A percentile compares a stretch with the other conserved stretches of the same genome.
phyloP scores from a whole-genome alignment of 352 stramenopile species.

The Pilasporangium apinafurcum region DNA sequence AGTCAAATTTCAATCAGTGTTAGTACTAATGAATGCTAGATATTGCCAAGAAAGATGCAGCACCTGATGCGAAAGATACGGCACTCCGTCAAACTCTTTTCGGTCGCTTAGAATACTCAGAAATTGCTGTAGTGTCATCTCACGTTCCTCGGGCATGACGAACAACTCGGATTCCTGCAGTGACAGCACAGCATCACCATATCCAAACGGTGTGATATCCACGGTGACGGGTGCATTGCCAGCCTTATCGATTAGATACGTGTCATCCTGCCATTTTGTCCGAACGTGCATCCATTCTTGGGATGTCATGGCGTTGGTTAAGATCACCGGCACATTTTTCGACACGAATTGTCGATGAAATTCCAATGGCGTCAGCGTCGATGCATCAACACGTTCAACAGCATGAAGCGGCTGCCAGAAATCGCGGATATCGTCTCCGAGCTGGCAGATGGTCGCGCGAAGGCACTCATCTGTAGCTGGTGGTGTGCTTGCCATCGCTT shows the following conservation, averaged over 20 bases:
- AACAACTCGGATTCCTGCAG: constrained; percentile 37
- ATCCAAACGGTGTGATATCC: constrained; percentile 73
- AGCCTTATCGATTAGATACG: constrained; percentile 42
- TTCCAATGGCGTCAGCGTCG: constrained; percentile 28
- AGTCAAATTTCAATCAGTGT: too few species aligned
- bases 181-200: constrained; percentile 60
- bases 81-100: constrained; percentile 58
- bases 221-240: constrained; percentile 50
- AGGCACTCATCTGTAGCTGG: too few species aligned
- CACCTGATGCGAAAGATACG: constrained; percentile 79
- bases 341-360: constrained; percentile 77
- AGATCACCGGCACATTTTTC: constrained; percentile 70
- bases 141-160: constrained; percentile 76
- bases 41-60: background rate
- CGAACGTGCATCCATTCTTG: constrained; percentile 45
- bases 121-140: constrained; percentile 63
- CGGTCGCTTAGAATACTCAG: constrained; percentile 37
- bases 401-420: constrained; percentile 65
- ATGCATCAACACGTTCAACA: constrained; percentile 43
- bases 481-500: too few species aligned
- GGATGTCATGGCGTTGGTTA: constrained; percentile 55
- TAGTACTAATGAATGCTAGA: too few species aligned
- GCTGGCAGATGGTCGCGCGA: constrained; percentile 17
- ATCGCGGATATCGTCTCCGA: constrained; percentile 60
- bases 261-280: constrained; percentile 41